Conservation (phyloP, 768 basidiomycete species). For the Rhodotorula sphaerocarpa region DNA sequence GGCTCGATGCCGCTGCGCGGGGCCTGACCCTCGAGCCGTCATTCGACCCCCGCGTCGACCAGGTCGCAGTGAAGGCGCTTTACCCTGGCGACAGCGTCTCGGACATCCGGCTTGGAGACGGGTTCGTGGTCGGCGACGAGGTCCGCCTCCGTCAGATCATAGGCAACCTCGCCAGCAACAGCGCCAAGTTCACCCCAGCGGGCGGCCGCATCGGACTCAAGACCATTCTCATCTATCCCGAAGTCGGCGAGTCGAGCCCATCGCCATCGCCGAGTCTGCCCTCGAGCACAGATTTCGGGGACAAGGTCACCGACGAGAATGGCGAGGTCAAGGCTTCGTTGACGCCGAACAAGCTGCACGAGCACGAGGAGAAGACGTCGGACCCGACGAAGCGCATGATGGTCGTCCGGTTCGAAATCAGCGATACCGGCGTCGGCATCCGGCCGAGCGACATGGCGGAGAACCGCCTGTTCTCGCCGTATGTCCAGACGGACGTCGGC, state of each 20-base stretch:
- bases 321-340: constrained; percentile 16
- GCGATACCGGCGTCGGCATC: constrained; percentile 48
- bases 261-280: not conserved
- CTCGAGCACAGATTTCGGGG: not conserved
- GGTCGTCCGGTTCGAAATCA: constrained; percentile 47
- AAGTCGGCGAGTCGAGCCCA: not conserved
- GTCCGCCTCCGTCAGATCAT: constrained; percentile 42
- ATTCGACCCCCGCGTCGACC: constrained; percentile 41
- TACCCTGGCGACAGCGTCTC: constrained; percentile 6
- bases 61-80: constrained; percentile 35
- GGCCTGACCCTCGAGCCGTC: constrained; percentile 38
- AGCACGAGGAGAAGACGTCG: constrained; percentile 17
- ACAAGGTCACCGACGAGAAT: not conserved
- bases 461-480: constrained; percentile 39
- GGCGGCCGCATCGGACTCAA: constrained; percentile 39
- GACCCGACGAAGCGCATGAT: constrained; percentile 35
- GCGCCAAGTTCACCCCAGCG: constrained; percentile 40
- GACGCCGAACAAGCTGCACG: constrained; percentile 9
- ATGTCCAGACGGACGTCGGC: constrained; percentile 48
- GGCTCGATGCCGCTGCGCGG: constrained; percentile 37
- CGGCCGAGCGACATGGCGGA: constrained; percentile 44
- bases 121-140: constrained; percentile 42
- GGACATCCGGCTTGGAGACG: constrained; percentile 32
- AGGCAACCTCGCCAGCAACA: constrained; percentile 40
- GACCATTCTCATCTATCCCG: constrained; percentile 40